Conservation (phyloP, 2,329 filamentous ascomycete genomes). For the Geoglossum cookeanum region DNA sequence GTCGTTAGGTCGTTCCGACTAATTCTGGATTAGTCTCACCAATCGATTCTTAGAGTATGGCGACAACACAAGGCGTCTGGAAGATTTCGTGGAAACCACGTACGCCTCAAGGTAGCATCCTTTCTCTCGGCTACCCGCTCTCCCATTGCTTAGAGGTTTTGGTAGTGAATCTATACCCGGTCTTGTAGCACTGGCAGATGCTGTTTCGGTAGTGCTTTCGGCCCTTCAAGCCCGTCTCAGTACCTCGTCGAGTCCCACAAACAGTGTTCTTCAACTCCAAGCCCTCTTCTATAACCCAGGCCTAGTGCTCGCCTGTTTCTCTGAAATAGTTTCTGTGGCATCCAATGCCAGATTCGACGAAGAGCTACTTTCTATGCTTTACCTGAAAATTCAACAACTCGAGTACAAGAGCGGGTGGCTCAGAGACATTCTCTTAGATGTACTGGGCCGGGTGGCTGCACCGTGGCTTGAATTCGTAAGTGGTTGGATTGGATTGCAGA, state of each 20-base stretch:
- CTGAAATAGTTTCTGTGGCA: conserved; percentile 25
- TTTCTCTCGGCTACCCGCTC: background rate
- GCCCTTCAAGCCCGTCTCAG: conserved; percentile 10
- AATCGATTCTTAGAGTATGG: conserved; percentile 10
- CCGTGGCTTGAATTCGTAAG: conserved; percentile 51
- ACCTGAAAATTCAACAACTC: conserved; percentile 24
- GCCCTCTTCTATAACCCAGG: conserved; percentile 15
- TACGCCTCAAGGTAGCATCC: background rate
- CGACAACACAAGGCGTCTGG: conserved; percentile 8
- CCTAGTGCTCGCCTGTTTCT: conserved; percentile 16
- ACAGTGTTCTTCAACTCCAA: conserved; percentile 17
- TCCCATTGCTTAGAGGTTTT: background rate
- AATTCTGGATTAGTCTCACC: conserved; percentile 7
- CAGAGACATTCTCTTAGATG: conserved; percentile 44
- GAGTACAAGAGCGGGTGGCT: conserved; percentile 45
- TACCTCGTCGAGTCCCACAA: conserved; percentile 10
- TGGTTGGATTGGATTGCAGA: conserved; percentile 54
- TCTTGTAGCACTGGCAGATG: conserved; percentile 9
- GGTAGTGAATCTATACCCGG: background rate
- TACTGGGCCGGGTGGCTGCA: conserved; percentile 40
- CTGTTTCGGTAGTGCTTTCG: conserved; percentile 18
- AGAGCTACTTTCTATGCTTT: conserved; percentile 20
- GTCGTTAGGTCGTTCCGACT: background rate
- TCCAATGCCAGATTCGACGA: conserved; percentile 27
- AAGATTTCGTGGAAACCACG: conserved; percentile 7